Evolutionary conservation across 768 basidiomycete genomes (phyloP).

Genomic region (Leccinum olivaceopallidum): DNA sequence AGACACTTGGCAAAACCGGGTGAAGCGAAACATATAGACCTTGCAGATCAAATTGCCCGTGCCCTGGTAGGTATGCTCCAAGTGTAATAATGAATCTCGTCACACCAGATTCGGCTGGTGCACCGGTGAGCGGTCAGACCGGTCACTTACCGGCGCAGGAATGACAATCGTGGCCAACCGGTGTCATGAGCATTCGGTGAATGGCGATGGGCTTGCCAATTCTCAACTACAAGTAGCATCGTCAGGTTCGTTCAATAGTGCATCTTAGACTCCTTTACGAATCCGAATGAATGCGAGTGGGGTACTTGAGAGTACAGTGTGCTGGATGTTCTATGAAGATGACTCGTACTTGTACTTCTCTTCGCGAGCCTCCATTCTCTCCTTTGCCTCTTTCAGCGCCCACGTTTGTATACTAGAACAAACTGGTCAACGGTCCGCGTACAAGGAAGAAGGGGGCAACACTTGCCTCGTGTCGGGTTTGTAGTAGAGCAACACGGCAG

Average conservation of each 20-base stretch:
- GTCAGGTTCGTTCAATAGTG: not conserved
- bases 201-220: not conserved
- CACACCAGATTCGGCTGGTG: not conserved
- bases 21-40: not conserved
- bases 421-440: conserved; percentile 1
- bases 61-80: not conserved
- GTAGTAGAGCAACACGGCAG: conserved; percentile 78
- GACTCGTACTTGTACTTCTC: conserved; percentile 86
- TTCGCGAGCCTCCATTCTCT: conserved; percentile 89
- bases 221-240: not conserved
- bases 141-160: not conserved
- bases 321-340: conserved; percentile 32
- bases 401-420: conserved; percentile 79
- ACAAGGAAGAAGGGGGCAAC: not conserved
- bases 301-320: conserved; percentile 10
- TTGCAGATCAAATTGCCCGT: not conserved
- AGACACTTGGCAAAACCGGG: not conserved
- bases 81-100: not conserved
- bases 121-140: too few species aligned
- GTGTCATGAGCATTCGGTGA: not conserved
- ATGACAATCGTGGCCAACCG: not conserved
- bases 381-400: conserved; percentile 89
- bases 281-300: not conserved
- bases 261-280: not conserved
- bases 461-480: conserved; percentile 91